Conservation (phyloP, 768 basidiomycete species). For the Fomitopsis pulvina region DNA sequence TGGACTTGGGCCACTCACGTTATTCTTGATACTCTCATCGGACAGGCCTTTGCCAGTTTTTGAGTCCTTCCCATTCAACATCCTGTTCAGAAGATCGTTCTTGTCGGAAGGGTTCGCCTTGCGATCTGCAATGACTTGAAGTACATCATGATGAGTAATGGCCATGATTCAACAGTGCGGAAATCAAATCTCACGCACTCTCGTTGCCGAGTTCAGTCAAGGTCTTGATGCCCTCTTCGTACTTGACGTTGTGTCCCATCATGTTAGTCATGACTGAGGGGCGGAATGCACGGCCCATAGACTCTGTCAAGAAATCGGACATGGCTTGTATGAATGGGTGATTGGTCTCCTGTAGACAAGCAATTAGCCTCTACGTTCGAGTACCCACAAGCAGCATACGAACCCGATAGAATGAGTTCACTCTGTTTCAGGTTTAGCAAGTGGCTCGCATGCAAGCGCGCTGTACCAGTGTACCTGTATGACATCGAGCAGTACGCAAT, state of each 20-base stretch:
- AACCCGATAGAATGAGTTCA: slow-evolving; percentile 42
- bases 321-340: slow-evolving; percentile 36
- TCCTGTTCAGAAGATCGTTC: slow-evolving; percentile 39
- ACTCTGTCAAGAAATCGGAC: slow-evolving; percentile 35
- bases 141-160: not conserved
- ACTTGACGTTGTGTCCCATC: slow-evolving; percentile 32
- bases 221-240: slow-evolving; percentile 32
- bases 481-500: slow-evolving; percentile 39
- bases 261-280: slow-evolving; percentile 29
- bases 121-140: slow-evolving; percentile 32
- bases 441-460: not conserved
- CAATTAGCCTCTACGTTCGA: slow-evolving; percentile 28
- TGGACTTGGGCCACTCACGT: slow-evolving; percentile 26
- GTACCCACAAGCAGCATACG: not conserved
- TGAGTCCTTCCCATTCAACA: slow-evolving; percentile 38
- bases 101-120: slow-evolving; percentile 31
- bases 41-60: slow-evolving; percentile 36
- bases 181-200: slow-evolving; percentile 22
- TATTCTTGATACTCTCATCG: slow-evolving; percentile 35
- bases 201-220: slow-evolving; percentile 35
- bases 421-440: slow-evolving; percentile 14
- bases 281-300: slow-evolving; percentile 28
- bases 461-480: slow-evolving; percentile 23
- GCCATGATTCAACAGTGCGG: slow-evolving; percentile 22
- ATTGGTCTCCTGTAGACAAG: slow-evolving; percentile 20